These are phyloP conservation scores for Sphagnum contortum DNA, from an alignment of 225 moss, liverwort and hornwort genomes.

Conservation along the genomic window DNA sequence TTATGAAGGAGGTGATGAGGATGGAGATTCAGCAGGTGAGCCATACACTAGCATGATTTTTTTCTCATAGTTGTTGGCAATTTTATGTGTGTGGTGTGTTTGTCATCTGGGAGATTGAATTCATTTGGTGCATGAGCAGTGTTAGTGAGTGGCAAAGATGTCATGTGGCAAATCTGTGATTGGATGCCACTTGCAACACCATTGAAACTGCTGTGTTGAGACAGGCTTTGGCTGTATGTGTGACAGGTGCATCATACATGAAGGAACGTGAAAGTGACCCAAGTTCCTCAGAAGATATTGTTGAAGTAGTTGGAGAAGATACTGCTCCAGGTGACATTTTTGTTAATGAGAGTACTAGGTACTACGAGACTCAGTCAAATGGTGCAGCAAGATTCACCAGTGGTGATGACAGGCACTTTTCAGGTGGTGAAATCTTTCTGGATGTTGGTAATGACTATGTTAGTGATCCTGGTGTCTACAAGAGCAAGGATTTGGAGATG, in stretches of 20 bases:
- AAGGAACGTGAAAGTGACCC: slow-evolving; percentile 6
- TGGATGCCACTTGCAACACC: too few species aligned
- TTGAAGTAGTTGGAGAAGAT: slow-evolving; percentile 5
- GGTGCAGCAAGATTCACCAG: slow-evolving; percentile 10
- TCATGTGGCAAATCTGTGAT: too few species aligned
- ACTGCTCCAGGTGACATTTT: slow-evolving; percentile 7
- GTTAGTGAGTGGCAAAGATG: too few species aligned
- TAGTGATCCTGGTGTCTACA: slow-evolving; percentile 75
- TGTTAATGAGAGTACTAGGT: slow-evolving; percentile 34
- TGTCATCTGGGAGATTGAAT: too few species aligned
- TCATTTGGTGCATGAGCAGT: too few species aligned
- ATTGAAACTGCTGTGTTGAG: too few species aligned
- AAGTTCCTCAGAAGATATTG: slow-evolving; percentile 5
- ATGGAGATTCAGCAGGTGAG: slow-evolving; percentile 28
- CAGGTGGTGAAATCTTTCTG: slow-evolving; percentile 27
- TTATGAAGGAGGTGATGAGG: slow-evolving; percentile 64
- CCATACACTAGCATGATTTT: too few species aligned
- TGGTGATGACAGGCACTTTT: slow-evolving; percentile 21
- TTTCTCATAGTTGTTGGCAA: too few species aligned
- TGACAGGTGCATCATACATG: not conserved
- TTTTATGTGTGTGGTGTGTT: too few species aligned
- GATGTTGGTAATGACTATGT: slow-evolving; percentile 36
- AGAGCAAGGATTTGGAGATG: slow-evolving; percentile 9
- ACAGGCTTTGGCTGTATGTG: too few species aligned
- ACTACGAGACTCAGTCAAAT: slow-evolving; percentile 46